Percentiles rank a stretch among this genome's conserved stretches.
These are phyloP conservation scores for Magnolia sinica DNA, from an alignment of 164 flowering plant genomes.

Conservation along the genomic window DNA sequence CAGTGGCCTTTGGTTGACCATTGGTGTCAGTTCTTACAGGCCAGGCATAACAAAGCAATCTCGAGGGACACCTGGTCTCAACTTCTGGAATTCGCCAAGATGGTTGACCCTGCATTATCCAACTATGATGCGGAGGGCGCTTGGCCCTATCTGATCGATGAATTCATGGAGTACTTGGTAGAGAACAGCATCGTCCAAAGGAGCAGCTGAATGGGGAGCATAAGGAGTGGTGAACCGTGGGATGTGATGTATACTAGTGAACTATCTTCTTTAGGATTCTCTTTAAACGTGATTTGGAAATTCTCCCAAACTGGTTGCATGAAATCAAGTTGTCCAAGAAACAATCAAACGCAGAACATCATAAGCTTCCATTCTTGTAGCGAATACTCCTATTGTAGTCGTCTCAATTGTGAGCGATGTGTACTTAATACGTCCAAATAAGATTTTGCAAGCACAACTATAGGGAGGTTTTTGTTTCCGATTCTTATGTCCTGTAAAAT, in stretches of 20 bases:
- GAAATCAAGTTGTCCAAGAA: neutral
- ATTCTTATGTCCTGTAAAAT: neutral
- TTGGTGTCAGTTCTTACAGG: no score
- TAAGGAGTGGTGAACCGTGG: conserved; percentile 3
- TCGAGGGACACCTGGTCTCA: no score
- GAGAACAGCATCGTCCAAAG: conserved; percentile 62
- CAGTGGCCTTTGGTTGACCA: no score
- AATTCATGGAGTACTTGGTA: conserved; percentile 81
- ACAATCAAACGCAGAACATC: neutral
- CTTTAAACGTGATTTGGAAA: conserved; percentile 2
- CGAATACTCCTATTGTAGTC: neutral
- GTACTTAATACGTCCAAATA: neutral
- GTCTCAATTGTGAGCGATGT: neutral
- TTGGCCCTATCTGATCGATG: conserved; percentile 97
- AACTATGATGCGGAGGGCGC: conserved; percentile 97
- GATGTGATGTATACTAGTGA: neutral
- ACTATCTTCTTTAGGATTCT: neutral
- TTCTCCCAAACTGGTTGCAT: neutral
- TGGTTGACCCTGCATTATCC: conserved; percentile 60
- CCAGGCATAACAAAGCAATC: no score
- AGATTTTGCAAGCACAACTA: neutral
- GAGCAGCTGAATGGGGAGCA: conserved; percentile 27
- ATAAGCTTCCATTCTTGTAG: neutral
- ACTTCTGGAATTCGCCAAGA: no score
- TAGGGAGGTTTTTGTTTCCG: neutral